Conservation (phyloP, 192 early-diverging fungal genomes). For the Backusella tarrabulga region DNA sequence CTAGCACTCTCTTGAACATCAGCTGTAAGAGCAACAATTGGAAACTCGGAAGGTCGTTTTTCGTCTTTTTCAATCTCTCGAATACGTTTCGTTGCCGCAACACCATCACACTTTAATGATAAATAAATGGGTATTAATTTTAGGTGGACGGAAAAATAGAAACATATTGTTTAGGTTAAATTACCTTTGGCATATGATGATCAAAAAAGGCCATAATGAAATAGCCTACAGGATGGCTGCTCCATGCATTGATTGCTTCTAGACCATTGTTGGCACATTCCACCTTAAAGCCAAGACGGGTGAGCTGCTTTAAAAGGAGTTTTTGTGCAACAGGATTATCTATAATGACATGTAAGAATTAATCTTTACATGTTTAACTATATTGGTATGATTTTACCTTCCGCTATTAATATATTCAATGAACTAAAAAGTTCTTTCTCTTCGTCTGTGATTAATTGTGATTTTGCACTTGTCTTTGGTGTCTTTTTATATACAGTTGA, state of each 20-base stretch:
- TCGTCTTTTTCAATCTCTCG: slow-evolving; percentile 36
- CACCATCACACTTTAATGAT: slow-evolving; percentile 38
- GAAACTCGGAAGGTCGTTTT: slow-evolving; percentile 27
- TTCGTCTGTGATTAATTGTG: slow-evolving; percentile 34
- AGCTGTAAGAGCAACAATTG: slow-evolving; percentile 46
- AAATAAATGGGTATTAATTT: not conserved
- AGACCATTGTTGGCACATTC: slow-evolving; percentile 53
- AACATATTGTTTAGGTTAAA: not conserved
- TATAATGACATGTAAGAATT: slow-evolving; percentile 10
- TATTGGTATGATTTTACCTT: slow-evolving; percentile 24
- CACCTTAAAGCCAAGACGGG: slow-evolving; percentile 42
- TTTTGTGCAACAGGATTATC: slow-evolving; percentile 50
- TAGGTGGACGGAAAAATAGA: not conserved
- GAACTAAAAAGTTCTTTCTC: slow-evolving; percentile 38
- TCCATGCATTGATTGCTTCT: slow-evolving; percentile 42
- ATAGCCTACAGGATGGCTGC: slow-evolving; percentile 38
- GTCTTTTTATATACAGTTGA: slow-evolving; percentile 29
- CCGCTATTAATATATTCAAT: slow-evolving; percentile 46
- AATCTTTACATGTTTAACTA: not conserved
- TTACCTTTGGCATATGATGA: slow-evolving; percentile 50
- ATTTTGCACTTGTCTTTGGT: slow-evolving; percentile 25
- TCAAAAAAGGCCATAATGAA: slow-evolving; percentile 53
- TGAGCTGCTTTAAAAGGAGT: slow-evolving; percentile 43
- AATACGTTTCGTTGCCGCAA: slow-evolving; percentile 50
- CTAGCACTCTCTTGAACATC: slow-evolving; percentile 51